Evolutionary conservation across 805 yeast genomes (phyloP).

Genomic region (Starmera caribaea): DNA sequence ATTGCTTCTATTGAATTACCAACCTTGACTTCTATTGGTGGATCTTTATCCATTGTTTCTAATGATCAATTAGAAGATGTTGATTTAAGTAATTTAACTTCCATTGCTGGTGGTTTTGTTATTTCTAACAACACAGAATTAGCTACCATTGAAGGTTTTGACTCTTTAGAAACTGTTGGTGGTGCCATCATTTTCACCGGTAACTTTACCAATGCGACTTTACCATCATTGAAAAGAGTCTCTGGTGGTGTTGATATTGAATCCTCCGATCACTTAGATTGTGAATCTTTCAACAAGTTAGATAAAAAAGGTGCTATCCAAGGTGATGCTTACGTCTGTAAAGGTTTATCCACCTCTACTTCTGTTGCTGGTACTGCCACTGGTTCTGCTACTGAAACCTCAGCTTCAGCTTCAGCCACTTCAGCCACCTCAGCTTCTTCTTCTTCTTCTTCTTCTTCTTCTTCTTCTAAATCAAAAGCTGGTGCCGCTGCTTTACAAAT

Average conservation of each 20-base stretch:
- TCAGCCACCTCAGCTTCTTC: constrained; percentile 32
- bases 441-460: constrained; percentile 13
- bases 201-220: constrained; percentile 68
- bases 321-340: constrained; percentile 81
- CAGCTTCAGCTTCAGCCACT: constrained; percentile 26
- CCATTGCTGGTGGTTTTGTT: constrained; percentile 89
- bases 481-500: constrained; percentile 35
- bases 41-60: constrained; percentile 63
- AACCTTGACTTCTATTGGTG: constrained; percentile 58
- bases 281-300: constrained; percentile 63
- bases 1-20: constrained; percentile 46
- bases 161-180: constrained; percentile 59
- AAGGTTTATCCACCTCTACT: constrained; percentile 46
- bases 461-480: constrained; percentile 20
- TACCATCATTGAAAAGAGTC: constrained; percentile 66
- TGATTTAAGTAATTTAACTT: constrained; percentile 59
- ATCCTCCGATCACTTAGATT: constrained; percentile 71
- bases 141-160: constrained; percentile 60
- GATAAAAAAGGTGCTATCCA: constrained; percentile 74
- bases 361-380: constrained; percentile 28
- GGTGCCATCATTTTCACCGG: constrained; percentile 86
- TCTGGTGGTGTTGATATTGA: constrained; percentile 88
- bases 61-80: constrained; percentile 65
- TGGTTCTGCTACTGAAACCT: constrained; percentile 19
- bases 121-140: constrained; percentile 78